Conservation (phyloP, 805 yeast genomes). For the Candida glaebosa region DNA sequence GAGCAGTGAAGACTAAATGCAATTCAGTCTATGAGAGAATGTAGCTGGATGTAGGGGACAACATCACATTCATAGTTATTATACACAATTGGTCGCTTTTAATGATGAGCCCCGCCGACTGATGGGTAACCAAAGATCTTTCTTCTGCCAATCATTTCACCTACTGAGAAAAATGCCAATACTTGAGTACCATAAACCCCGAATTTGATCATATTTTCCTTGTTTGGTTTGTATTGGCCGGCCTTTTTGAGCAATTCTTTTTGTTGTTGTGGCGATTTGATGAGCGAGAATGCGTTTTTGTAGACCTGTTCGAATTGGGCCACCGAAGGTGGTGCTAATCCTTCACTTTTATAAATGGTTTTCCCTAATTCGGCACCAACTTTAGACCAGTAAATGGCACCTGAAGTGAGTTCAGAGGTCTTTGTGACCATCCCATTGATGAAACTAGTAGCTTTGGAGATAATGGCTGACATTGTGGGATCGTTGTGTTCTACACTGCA, state of each 20-base stretch:
- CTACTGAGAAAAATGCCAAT: conserved; percentile 86
- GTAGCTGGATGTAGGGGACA: not conserved
- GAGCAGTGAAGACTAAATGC: not conserved
- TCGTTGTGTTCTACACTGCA: not conserved
- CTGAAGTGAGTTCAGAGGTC: conserved; percentile 41
- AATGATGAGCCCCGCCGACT: conserved; percentile 49
- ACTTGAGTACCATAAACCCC: conserved; percentile 80
- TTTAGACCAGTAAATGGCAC: conserved; percentile 77
- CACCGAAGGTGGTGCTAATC: conserved; percentile 83
- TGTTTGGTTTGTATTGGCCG: conserved; percentile 45
- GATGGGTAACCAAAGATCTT: conserved; percentile 83
- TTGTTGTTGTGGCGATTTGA: conserved; percentile 51
- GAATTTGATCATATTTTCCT: conserved; percentile 58
- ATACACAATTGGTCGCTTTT: not conserved
- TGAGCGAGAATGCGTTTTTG: conserved; percentile 37
- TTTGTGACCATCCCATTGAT: conserved; percentile 34
- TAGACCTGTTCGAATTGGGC: conserved; percentile 77
- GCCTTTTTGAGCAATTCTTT: conserved; percentile 48
- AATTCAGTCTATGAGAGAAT: not conserved
- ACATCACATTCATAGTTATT: not conserved
- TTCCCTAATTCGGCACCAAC: conserved; percentile 63
- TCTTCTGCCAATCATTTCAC: conserved; percentile 97
- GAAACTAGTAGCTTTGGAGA: conserved; percentile 37
- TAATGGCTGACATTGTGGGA: conserved; percentile 40
- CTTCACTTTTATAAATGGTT: conserved; percentile 87